Evolutionary conservation across 345 rosid genomes (phyloP), one percentile per base, ranked within the genome.

Genomic region (Salix arbutifolia): DNA sequence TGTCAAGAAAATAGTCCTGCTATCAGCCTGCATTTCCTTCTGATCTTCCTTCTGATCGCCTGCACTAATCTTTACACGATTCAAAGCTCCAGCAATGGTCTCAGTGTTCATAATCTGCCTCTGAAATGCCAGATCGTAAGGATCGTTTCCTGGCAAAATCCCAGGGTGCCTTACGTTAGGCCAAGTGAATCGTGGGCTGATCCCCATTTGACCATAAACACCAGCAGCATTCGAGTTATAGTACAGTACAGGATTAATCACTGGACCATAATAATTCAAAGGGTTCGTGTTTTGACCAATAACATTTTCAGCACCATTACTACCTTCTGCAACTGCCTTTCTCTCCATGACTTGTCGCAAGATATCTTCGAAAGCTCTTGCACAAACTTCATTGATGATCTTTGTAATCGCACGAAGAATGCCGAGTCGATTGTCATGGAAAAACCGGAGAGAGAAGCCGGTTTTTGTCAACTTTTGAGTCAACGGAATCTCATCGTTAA

Each of bases 1-100:
- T 0, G 96, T 90, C 82, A 91, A 81, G 89, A 93, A 91, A 73
- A 93, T 77, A 13, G 94, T 88, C 85, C 93, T 83, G 8, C 80
- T 85, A 33, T 87, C 89, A 0, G 79, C 64, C 0, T 87, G 73
- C 28, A 77, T 16, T 35, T 65, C 72, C 67, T 48, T 77, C 14
- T 65, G 70, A 1, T 65, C 74, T 7, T 58, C 38, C 0, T 58
- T 25, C 14, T 58, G 64, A 11, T 8, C 48, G 17, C 28, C 48
- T 4, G 1, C 5, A 38, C 5, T 25, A 0, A 71, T 71, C 50
- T 46, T 70, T 2, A 77, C 0, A 11, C 38, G 56, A 13, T 73
- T 76, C 66, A 80, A 60, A 58, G 38, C 25, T 26, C 76, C 79
- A 1, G 62, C 71, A 25, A 78, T 23, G 23, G 23, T 79, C 12